phyloP scores from a whole-genome alignment of 495 filamentous ascomycete genomes.

The Penicillium cataractarum region DNA sequence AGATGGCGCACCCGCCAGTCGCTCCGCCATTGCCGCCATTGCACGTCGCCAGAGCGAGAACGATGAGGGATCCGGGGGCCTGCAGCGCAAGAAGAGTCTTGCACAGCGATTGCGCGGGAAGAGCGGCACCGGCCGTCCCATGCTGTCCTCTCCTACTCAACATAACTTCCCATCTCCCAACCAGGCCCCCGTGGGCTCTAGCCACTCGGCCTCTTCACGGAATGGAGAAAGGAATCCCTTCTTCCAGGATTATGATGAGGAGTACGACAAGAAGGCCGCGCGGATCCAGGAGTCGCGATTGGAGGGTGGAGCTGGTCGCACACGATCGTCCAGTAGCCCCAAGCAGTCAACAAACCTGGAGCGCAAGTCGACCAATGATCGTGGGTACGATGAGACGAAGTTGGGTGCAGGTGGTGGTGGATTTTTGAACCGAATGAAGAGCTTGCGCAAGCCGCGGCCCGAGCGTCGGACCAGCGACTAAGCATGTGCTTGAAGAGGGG shows the following conservation, averaged over 20 bases:
- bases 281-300: slow-evolving; percentile 57
- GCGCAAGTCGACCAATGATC: slow-evolving; percentile 72
- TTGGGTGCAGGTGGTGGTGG: slow-evolving; percentile 58
- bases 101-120: slow-evolving; percentile 82
- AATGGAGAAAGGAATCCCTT: slow-evolving; percentile 76
- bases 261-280: slow-evolving; percentile 70
- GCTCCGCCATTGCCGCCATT: slow-evolving; percentile 82
- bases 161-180: slow-evolving; percentile 37
- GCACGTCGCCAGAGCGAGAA: slow-evolving; percentile 72
- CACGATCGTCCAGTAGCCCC: slow-evolving; percentile 65
- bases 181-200: slow-evolving; percentile 32
- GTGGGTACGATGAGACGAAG: slow-evolving; percentile 46
- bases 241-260: slow-evolving; percentile 79
- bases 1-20: slow-evolving; percentile 89
- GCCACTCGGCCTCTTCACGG: slow-evolving; percentile 35
- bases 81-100: slow-evolving; percentile 90
- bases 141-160: slow-evolving; percentile 49
- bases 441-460: slow-evolving; percentile 65
- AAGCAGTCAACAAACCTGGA: slow-evolving; percentile 59
- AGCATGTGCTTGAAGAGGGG: neutral
- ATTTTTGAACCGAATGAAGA: slow-evolving; percentile 86
- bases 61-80: slow-evolving; percentile 60
- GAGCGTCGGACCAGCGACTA: slow-evolving; percentile 47
- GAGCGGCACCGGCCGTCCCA: slow-evolving; percentile 54
- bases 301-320: slow-evolving; percentile 47